These are phyloP conservation scores for Lactifluus hygrophoroides DNA, from an alignment of 768 basidiomycete species.

Conservation along the genomic window DNA sequence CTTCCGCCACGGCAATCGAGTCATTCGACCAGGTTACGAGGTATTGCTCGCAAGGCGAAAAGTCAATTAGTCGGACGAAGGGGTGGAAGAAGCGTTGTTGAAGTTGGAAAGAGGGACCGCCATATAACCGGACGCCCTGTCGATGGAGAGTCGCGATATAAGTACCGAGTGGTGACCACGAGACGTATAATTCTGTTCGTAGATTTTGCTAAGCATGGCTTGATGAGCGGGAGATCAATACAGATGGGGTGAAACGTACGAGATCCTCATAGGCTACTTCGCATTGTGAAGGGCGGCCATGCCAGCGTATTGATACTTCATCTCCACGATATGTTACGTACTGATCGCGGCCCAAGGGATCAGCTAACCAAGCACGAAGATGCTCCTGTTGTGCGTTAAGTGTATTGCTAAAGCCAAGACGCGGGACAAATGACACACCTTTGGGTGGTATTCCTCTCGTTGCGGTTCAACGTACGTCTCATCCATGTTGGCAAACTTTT, in stretches of 20 bases:
- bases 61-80: conserved; percentile 90
- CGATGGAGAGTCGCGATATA: conserved; percentile 89
- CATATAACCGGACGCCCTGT: conserved; percentile 94
- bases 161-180: conserved; percentile 97
- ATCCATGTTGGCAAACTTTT: conserved; percentile 66
- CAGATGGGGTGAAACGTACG: conserved; percentile 35
- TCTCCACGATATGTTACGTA: conserved; percentile 91
- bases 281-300: conserved; percentile 81
- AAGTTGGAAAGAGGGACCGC: conserved; percentile 82
- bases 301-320: conserved; percentile 87
- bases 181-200: conserved; percentile 95
- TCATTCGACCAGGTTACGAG: conserved; percentile 97
- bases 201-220: conserved; percentile 39
- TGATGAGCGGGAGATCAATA: neutral
- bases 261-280: conserved; percentile 69
- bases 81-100: conserved; percentile 93
- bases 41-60: conserved; percentile 95
- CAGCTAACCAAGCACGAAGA: conserved; percentile 89
- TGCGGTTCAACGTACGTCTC: conserved; percentile 74
- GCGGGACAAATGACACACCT: conserved; percentile 39
- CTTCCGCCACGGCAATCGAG: conserved; percentile 78
- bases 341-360: conserved; percentile 89
- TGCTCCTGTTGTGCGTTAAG: conserved; percentile 60
- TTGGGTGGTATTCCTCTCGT: conserved; percentile 61
- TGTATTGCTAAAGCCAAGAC: neutral